Evolutionary conservation across 805 yeast genomes (phyloP), one percentile per base, ranked within the genome.

Genomic region (Candida ovalis): DNA sequence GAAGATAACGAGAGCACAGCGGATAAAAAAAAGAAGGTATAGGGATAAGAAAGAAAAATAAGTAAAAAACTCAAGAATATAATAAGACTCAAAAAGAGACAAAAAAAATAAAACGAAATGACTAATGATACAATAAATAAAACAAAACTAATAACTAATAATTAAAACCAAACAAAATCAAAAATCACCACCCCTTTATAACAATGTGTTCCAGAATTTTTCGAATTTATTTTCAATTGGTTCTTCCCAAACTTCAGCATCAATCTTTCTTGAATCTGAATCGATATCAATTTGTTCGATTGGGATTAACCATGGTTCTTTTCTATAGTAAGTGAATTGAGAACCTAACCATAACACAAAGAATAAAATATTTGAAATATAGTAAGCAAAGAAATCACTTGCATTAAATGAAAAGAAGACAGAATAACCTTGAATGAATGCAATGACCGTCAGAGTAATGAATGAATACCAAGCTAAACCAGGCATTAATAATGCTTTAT

Each of bases 401-500:
- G 78, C 86, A 50, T 69, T 70, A 58, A 84, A 69, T 10, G 66
- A 65, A 47, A 80, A 79, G 67, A 88, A 88, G 1, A 80, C 78
- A 1, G 75, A 65, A 64, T 76, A 88, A 35, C 96, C 96, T 67
- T 88, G 91, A 52, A 88, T 73, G 51, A 87, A 73, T 24, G 78
- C 77, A 60, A 88, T 77, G 25, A 84, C 53, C 13, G 73, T 63
- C 53, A 84, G 73, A 54, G 78, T 72, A 45, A 73, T 66, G 3
- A 79, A 67, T 2, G 89, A 78, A 57, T 85, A 84, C 66, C 80
- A 82, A 1, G 91, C 87, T 50, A 72, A 66, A 53, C 63, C 77
- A 2, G 95, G 94, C 82, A 83, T 84, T 47, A 75, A 72, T n/a
- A 60, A 61, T 8, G 94, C 91, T 64, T 83, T 85, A 73, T 75